Evolutionary conservation across 129 eudicot genomes (phyloP).

Genomic region (Lactuca saligna): DNA sequence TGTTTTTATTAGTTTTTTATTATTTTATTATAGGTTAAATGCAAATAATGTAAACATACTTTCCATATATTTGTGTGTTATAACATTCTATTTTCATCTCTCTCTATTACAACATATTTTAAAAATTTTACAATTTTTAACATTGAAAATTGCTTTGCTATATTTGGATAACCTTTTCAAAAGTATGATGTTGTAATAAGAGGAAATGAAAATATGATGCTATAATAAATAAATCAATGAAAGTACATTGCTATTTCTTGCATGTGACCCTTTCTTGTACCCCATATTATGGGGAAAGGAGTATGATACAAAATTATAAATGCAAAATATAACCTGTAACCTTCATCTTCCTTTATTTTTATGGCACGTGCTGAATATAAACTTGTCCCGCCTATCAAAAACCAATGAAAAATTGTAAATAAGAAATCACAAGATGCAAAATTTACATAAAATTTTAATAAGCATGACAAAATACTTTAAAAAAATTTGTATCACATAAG

Average conservation of each 20-base stretch:
- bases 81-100: too few species aligned
- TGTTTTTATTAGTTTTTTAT: too few species aligned
- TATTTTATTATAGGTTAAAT: background rate
- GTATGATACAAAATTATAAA: background rate
- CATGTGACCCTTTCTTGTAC: background rate
- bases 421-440: slow-evolving; percentile 9
- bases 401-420: background rate
- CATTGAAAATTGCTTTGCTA: background rate
- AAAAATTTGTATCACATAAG: background rate
- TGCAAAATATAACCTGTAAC: slow-evolving; percentile 53
- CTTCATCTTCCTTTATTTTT: slow-evolving; percentile 91
- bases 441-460: background rate
- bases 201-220: background rate
- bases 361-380: slow-evolving; percentile 81
- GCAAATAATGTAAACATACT: background rate
- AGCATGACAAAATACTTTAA: background rate
- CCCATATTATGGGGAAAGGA: slow-evolving; percentile 13
- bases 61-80: background rate
- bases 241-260: background rate
- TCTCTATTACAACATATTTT: background rate
- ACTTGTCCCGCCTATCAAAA: slow-evolving; percentile 65
- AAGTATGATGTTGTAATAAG: too few species aligned
- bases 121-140: background rate
- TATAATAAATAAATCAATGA: too few species aligned
- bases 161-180: too few species aligned